Base-by-base conservation (phyloP, 2,329 filamentous ascomycete genomes). In the Fusarium praegraminearum region DNA sequence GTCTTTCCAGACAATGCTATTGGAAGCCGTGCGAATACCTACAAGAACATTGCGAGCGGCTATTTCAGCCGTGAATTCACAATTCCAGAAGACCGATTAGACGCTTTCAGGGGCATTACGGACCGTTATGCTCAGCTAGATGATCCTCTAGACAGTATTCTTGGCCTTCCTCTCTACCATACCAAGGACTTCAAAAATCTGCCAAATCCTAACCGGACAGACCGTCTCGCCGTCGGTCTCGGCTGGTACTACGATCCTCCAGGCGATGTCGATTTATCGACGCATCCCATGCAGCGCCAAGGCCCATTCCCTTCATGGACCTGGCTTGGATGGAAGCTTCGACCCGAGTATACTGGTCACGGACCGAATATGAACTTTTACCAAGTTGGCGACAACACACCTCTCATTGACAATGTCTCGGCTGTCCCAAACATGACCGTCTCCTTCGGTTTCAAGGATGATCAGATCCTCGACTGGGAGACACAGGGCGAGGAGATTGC, bases 101-200 rank as follows among this genome's bases (percentile, higher is more conserved):
- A 80, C 44, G 79, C 77, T 15, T 79, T 80, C 63, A 63, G 75
- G 33, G 78, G 76, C 2, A 58, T 80, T 22, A 63, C 79, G 6
- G 69, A 74, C 12, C 73, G 73, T 30, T 80, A 76, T 51, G 67
- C 74, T 18, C 72, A 68, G 6, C 68, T 75, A 56, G 70, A 77
- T 15, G 61, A 68, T 16, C 65, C 74, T 2, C 69, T 78, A 32
- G 73, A 77, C 10, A 74, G 76, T 26, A 47, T 81, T 24, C 70
- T 80, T 26, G 79, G 78, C 4, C 65, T 81, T 26, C 79, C 79
- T 3, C 73, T 81, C 7, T 80, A 79, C 33, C 76, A 80, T 40
- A 64, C 72, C 1, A 75, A 73, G 18, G 75, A 76, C 16, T 79
- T 80, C 35, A 73, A 72, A 46, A 74, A 70, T 24, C 56, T 67